Base-by-base conservation (phyloP, 2,329 filamentous ascomycete species). In the Rhinocladiella similis region DNA sequence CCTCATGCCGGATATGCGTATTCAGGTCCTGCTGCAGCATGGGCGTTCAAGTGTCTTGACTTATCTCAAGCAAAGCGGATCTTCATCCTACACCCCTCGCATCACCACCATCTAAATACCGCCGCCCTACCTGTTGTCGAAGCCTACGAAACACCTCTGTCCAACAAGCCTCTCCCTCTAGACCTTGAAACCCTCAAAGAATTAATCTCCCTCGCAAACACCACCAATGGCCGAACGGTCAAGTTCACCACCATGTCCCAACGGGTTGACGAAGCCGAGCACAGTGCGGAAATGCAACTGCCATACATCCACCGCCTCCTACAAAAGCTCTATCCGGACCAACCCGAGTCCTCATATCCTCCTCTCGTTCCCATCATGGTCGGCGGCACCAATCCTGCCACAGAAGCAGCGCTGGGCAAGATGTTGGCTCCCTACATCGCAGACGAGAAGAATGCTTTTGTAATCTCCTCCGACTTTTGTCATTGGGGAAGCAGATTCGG, bases 221-320 rank as follows among this genome's bases (percentile, higher is more conserved):
- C 64, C 6, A 56, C 49, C 18, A 48, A 60, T 27, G 50, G 47
- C 41, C 66, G 61, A 5, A 59, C 55, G 9, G 22, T 72, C 47
- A 67, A 62, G 46, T 78, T 78, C 55, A 70, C 69, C 16, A 72
- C 66, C 16, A 94, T 97, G 78, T 83, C 82, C 1, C 73, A 72
- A 16, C 67, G 76, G 3, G 78, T 85, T 5, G 94, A 99, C 67
- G 83, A 91, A 60, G 81, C 83, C 4, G 94, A 99, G 73, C 94
- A 99, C 73, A 96, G 90, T 50, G 82, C 97, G 1, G 94, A 99
- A 77, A 96, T 99, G 88, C 94, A 99, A 66, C 80, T 97, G 7
- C 93, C 94, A 0, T 97, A 95, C 68, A 88, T 97, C 61, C 92
- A 91, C 78, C 91, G 92, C 69, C 84, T 89, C 51, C 80, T 87